Evolutionary conservation across 1,284 basidiomycete genomes (phyloP), one percentile per base, ranked within the genome.

Genomic region (Inonotus obliquus): DNA sequence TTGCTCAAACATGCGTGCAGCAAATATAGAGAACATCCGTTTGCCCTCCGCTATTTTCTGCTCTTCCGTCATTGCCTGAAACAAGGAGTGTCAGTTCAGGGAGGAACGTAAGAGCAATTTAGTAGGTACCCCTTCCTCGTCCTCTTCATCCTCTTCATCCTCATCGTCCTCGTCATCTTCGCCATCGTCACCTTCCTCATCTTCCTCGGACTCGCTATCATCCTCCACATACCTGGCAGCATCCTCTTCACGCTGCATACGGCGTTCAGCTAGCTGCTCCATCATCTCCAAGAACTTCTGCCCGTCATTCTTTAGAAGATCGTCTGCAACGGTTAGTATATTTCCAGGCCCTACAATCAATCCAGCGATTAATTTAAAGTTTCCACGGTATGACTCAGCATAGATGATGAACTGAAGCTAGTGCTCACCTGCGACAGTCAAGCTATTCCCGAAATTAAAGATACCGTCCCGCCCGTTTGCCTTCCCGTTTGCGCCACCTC

Each of bases 231-330:
- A 86, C 4, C 82, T 86, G 6, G 90, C 88, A 5, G 93, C 92
- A 73, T 95, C 90, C 71, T 96, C 94, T 71, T 98, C 96, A 3
- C 96, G 85, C 66, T 92, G 88, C 82, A 96, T 92, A 48, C 95
- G 85, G 63, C 94, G 86, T 72, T 98, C 95, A 0, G 96, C 96
- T 38, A 99, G 84, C 75, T 97, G 94, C 75, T 99, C 96, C 96
- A 99, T 99, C 96, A 99, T 99, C 79, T 99, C 96, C 69, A 99
- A 79, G 79, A 99, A 98, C 79, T 98, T 98, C 70, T 95, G 93
- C 2, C 95, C 96, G 71, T 99, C 96, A 71, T 98, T 98, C 81
- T 97, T 97, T 68, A 98, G 82, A 57, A 99, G 84, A 78, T 99
- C 96, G 72, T 99, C 96, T 55, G 96, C 96, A 56, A 99, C 96